Evolutionary conservation across 768 basidiomycete genomes (phyloP).

Genomic region (Stropharia rugosoannulata): DNA sequence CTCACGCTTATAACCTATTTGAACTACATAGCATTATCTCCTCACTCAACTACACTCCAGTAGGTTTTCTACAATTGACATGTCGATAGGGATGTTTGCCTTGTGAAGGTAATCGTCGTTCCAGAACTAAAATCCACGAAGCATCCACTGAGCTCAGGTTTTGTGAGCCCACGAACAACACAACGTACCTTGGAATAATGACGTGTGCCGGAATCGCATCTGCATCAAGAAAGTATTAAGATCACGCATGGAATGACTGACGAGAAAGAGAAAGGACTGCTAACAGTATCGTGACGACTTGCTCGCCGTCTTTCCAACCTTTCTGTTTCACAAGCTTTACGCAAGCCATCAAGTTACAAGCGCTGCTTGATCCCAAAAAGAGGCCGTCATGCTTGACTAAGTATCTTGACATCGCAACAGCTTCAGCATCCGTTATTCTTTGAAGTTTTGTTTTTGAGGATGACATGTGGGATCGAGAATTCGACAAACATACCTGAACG

Average conservation of each 20-base stretch:
- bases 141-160: neutral
- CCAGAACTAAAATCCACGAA: slow-evolving; percentile 39
- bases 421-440: slow-evolving; percentile 91
- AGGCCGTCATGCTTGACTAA: slow-evolving; percentile 89
- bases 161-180: neutral
- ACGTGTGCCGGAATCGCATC: slow-evolving; percentile 87
- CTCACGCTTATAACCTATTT: too few relatives aligned
- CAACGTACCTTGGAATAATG: slow-evolving; percentile 85
- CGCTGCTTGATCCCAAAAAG: slow-evolving; percentile 94
- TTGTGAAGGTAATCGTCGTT: slow-evolving; percentile 53
- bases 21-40: too few relatives aligned
- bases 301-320: slow-evolving; percentile 67
- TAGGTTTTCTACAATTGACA: slow-evolving; percentile 40
- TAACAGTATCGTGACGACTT: slow-evolving; percentile 84
- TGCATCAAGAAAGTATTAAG: slow-evolving; percentile 20
- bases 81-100: slow-evolving; percentile 42
- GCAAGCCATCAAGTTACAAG: slow-evolving; percentile 94
- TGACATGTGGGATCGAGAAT: neutral
- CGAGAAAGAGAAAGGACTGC: slow-evolving; percentile 20
- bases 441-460: neutral
- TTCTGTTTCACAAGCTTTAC: slow-evolving; percentile 73
- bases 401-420: slow-evolving; percentile 94
- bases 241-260: neutral
- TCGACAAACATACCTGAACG: slow-evolving; percentile 61
- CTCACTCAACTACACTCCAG: slow-evolving; percentile 18